Evolutionary conservation across 805 yeast genomes (phyloP).

Genomic region (Blastobotrys robertii): DNA sequence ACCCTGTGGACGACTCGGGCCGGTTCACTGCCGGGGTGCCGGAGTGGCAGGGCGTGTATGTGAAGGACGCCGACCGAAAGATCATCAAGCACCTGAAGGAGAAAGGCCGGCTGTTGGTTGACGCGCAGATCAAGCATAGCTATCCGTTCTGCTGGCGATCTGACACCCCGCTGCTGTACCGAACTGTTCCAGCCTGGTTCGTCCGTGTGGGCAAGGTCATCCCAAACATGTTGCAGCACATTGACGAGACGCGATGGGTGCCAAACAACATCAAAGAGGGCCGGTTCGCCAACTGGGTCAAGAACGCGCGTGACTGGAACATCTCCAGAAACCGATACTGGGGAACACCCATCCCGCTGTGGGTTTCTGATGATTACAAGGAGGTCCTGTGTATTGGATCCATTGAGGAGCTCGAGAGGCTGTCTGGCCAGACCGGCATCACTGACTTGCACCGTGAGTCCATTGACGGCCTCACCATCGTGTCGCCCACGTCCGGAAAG

Average conservation of each 20-base stretch:
- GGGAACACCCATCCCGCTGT: constrained; percentile 99
- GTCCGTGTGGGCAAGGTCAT: constrained; percentile 80
- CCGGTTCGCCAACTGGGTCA: constrained; percentile 96
- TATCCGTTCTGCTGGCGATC: constrained; percentile 99
- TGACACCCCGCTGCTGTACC: constrained; percentile 91
- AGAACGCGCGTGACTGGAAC: constrained; percentile 99
- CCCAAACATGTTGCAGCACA: constrained; percentile 81
- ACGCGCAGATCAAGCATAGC: constrained; percentile 83
- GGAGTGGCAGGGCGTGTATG: constrained; percentile 73
- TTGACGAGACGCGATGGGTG: constrained; percentile 88
- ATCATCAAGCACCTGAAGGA: constrained; percentile 80
- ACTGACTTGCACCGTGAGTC: constrained; percentile 90
- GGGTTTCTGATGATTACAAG: constrained; percentile 91
- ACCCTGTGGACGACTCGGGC: constrained; percentile 89
- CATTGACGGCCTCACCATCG: constrained; percentile 87
- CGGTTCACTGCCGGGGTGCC: constrained; percentile 64
- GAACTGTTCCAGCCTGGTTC: constrained; percentile 98
- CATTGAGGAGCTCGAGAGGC: constrained; percentile 70
- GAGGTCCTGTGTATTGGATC: constrained; percentile 94
- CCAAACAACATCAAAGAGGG: constrained; percentile 85
- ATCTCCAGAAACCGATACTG: constrained; percentile 97
- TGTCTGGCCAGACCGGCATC: constrained; percentile 73
- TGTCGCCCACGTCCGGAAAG: constrained; percentile 86
- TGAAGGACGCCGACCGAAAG: constrained; percentile 89
- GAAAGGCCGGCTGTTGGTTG: constrained; percentile 61